Conservation (phyloP, 2,329 filamentous ascomycete species). For the Xylogone sp. region DNA sequence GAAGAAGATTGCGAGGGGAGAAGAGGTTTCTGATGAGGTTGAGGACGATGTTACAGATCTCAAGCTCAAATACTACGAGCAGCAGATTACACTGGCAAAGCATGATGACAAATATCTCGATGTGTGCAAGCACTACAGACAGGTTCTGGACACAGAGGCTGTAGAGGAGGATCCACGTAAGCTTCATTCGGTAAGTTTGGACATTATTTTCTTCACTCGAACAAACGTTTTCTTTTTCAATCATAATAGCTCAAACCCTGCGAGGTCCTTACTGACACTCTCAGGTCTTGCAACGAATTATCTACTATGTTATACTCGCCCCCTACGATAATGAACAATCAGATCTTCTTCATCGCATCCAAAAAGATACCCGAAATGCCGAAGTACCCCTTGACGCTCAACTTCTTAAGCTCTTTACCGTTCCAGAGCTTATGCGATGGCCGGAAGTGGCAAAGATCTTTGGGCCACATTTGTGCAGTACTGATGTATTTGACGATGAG, state of each 20-base stretch:
- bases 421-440: constrained; percentile 98
- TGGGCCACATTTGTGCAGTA: constrained; percentile 79
- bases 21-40: constrained; percentile 73
- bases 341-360: constrained; percentile 90
- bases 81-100: constrained; percentile 93
- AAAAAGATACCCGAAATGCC: constrained; percentile 76
- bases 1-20: constrained; percentile 75
- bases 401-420: constrained; percentile 89
- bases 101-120: constrained; percentile 97
- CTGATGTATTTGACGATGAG: constrained; percentile 80
- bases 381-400: constrained; percentile 77
- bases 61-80: constrained; percentile 94
- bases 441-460: constrained; percentile 87
- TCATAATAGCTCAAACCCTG: no score
- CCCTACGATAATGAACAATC: constrained; percentile 99
- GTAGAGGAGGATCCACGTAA: constrained; percentile 87
- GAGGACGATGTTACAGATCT: constrained; percentile 92
- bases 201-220: not conserved
- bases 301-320: constrained; percentile 95
- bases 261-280: constrained; percentile 17
- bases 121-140: constrained; percentile 95
- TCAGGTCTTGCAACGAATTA: constrained; percentile 86
- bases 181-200: constrained; percentile 72
- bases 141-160: constrained; percentile 92
- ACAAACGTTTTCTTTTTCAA: not conserved